phyloP scores from a whole-genome alignment of 2,329 filamentous ascomycete genomes.

The Ilyonectria destructans region DNA sequence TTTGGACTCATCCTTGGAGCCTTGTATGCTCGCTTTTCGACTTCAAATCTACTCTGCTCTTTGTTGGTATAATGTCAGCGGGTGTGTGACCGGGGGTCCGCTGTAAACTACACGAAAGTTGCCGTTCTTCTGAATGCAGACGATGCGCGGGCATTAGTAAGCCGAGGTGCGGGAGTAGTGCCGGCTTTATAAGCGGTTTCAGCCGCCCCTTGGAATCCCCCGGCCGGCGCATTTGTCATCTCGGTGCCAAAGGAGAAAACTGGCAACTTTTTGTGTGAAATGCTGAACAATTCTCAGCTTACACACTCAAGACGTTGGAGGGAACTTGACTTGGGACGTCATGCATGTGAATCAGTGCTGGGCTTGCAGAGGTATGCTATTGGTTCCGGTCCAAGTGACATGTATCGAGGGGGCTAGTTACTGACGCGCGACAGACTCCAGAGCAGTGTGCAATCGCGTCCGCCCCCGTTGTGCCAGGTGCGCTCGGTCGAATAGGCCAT shows the following conservation, averaged over 20 bases:
- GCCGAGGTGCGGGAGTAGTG: slow-evolving; percentile 12
- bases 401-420: slow-evolving; percentile 14
- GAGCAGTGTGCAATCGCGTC: slow-evolving; percentile 14
- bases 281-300: slow-evolving; percentile 15
- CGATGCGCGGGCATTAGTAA: slow-evolving; percentile 14
- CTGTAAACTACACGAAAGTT: slow-evolving; percentile 16
- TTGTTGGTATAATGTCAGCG: slow-evolving; percentile 14
- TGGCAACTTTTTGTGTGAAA: slow-evolving; percentile 15
- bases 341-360: slow-evolving; percentile 15
- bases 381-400: slow-evolving; percentile 11
- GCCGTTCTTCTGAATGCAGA: slow-evolving; percentile 14
- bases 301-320: slow-evolving; percentile 14
- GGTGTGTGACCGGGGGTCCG: slow-evolving; percentile 11
- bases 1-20: slow-evolving; percentile 10
- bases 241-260: slow-evolving; percentile 14
- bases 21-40: slow-evolving; percentile 13
- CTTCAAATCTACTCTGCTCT: slow-evolving; percentile 14
- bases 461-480: slow-evolving; percentile 13
- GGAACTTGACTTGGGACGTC: slow-evolving; percentile 13
- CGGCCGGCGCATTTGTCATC: slow-evolving; percentile 12
- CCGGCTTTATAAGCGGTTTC: slow-evolving; percentile 13
- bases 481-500: slow-evolving; percentile 13
- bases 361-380: slow-evolving; percentile 15
- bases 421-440: slow-evolving; percentile 12
- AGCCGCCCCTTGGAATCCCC: slow-evolving; percentile 13